phyloP scores from a whole-genome alignment of 75 land plant genomes.

The Selaginella moellendorffii region DNA sequence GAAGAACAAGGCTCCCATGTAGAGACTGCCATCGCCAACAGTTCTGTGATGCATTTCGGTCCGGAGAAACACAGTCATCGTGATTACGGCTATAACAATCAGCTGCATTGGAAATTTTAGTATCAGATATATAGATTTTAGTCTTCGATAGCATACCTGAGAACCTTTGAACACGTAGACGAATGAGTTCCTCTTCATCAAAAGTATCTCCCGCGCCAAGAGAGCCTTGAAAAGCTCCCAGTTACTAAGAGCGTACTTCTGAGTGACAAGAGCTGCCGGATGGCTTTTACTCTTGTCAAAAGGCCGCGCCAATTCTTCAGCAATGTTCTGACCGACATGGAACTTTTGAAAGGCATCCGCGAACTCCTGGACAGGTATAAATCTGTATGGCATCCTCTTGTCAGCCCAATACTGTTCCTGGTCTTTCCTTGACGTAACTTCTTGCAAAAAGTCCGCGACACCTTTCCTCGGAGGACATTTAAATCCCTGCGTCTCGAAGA shows the following conservation, averaged over 20 bases:
- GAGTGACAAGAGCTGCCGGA: background rate
- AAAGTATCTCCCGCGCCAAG: background rate
- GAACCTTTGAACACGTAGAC: background rate
- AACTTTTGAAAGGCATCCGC: background rate
- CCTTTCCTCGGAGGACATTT: slow-evolving; percentile 3
- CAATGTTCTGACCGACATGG: background rate
- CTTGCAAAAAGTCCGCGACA: slow-evolving; percentile 7
- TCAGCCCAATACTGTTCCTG: background rate
- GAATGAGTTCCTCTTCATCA: slow-evolving; percentile 7
- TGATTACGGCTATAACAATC: background rate
- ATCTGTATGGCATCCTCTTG: background rate
- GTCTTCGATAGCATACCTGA: background rate
- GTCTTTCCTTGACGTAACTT: slow-evolving; percentile 2
- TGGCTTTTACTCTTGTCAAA: slow-evolving; percentile 6
- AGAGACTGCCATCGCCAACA: background rate
- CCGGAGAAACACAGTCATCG: slow-evolving; percentile 1
- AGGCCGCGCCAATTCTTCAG: background rate
- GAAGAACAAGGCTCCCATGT: slow-evolving; percentile 9
- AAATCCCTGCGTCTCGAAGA: slow-evolving; percentile 7
- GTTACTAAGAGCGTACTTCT: background rate
- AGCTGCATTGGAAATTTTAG: background rate
- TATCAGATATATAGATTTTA: background rate
- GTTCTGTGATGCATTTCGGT: background rate
- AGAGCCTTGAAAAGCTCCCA: slow-evolving; percentile 5
- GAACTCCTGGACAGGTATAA: background rate